phyloP scores from a whole-genome alignment of 192 early-diverging fungal species.

The Coemansia sp. region DNA sequence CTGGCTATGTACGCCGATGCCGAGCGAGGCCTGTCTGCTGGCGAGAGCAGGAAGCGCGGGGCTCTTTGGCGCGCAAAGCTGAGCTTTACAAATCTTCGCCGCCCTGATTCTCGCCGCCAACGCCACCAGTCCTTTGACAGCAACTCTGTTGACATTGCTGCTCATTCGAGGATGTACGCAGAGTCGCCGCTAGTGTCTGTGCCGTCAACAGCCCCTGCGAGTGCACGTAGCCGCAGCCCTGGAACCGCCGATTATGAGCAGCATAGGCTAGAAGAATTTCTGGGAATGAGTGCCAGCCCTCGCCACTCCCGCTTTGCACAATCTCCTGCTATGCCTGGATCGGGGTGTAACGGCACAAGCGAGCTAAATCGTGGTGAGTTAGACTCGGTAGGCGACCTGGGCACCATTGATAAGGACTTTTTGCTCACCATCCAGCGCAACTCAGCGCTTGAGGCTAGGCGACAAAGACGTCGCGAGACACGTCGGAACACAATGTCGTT shows the following conservation, averaged over 20 bases:
- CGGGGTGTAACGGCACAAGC: neutral
- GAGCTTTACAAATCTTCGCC: conserved; percentile 47
- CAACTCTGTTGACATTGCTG: conserved; percentile 47
- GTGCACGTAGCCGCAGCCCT: conserved; percentile 17
- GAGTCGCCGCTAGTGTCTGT: conserved; percentile 49
- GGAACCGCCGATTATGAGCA: conserved; percentile 4
- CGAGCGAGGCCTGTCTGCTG: conserved; percentile 3
- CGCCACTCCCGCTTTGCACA: conserved; percentile 11
- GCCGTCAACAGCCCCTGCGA: conserved; percentile 36
- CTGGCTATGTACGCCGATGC: conserved; percentile 8
- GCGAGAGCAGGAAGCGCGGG: conserved; percentile 41
- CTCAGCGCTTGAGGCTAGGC: conserved; percentile 48
- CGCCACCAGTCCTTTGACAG: conserved; percentile 50
- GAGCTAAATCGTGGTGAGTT: neutral
- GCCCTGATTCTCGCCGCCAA: conserved; percentile 49
- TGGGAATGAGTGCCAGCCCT: conserved; percentile 13
- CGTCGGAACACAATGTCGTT: conserved; percentile 54
- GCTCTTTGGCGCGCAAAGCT: conserved; percentile 55
- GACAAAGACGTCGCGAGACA: conserved; percentile 52
- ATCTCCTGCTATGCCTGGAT: neutral
- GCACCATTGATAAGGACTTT: conserved; percentile 51
- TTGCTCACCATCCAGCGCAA: conserved; percentile 54
- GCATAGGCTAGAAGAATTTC: conserved; percentile 23
- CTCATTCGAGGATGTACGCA: conserved; percentile 37
- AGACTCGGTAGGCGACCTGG: conserved; percentile 24